A percentile compares a stretch with the other conserved stretches of the same genome.
Conservation (phyloP, 2,329 filamentous ascomycete genomes). For the Stemphylium beticola region DNA sequence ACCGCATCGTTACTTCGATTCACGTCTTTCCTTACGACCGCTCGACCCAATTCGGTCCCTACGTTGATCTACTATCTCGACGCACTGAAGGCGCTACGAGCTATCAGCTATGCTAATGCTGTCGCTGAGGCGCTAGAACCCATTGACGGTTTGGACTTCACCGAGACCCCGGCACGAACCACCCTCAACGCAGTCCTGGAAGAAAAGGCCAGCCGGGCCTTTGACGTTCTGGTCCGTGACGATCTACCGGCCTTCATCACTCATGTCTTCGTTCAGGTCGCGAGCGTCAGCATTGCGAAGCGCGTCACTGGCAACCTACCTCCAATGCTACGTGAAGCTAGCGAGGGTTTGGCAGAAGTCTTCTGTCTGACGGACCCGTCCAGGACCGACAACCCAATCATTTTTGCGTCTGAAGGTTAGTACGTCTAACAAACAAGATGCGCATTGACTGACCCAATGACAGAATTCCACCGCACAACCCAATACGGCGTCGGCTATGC, state of each 20-base stretch:
- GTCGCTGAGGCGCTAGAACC: constrained; percentile 66
- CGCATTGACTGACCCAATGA: constrained; percentile 11
- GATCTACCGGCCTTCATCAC: constrained; percentile 76
- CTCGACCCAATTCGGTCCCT: constrained; percentile 67
- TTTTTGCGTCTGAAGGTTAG: constrained; percentile 76
- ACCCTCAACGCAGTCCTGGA: constrained; percentile 66
- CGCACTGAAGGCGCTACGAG: constrained; percentile 71
- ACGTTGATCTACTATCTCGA: constrained; percentile 75
- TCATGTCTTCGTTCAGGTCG: constrained; percentile 70
- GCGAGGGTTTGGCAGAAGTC: constrained; percentile 76
- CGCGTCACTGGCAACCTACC: constrained; percentile 72
- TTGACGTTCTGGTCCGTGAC: constrained; percentile 68
- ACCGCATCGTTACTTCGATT: constrained; percentile 69
- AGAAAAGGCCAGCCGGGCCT: constrained; percentile 68
- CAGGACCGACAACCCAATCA: constrained; percentile 74
- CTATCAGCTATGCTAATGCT: constrained; percentile 74
- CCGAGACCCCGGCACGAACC: constrained; percentile 55
- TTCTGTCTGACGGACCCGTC: constrained; percentile 80
- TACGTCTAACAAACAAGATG: neutral
- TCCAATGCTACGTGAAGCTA: constrained; percentile 68
- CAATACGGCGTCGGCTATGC: constrained; percentile 77
- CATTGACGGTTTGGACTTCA: constrained; percentile 64
- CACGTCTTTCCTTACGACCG: constrained; percentile 67
- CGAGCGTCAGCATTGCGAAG: constrained; percentile 71
- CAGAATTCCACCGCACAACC: constrained; percentile 75